Evolutionary conservation across 2,329 filamentous ascomycete genomes (phyloP), one percentile per base, ranked within the genome.

Genomic region (Penicillium sp.): DNA sequence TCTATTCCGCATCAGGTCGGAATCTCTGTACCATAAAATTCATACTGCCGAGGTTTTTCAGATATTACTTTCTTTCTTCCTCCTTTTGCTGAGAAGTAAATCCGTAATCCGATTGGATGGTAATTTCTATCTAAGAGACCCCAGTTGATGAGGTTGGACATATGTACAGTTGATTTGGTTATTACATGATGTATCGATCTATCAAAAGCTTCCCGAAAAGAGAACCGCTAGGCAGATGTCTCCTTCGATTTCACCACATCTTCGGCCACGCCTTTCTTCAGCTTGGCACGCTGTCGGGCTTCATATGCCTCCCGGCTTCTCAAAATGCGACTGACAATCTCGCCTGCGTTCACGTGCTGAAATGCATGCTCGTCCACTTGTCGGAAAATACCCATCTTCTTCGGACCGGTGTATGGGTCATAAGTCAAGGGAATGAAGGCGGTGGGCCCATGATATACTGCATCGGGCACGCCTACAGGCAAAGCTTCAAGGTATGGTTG

Each of bases 361-460:
- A 90, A 98, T 13, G 78, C 72, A 66, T 98, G 92, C 35, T 71
- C 65, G 8, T 77, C 76, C 28, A 95, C 81, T 60, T 94, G 79
- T 27, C 72, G 75, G 71, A 94, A 95, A 58, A 98, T 87, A 22
- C 83, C 82, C 72, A 95, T 79, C 32, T 74, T 71, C 65, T 89
- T 92, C 36, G 88, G 81, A 10, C 80, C 85, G 17, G 74, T 72
- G 67, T 96, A 95, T 1, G 85, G 84, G 56, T 89, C 84, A 59
- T 85, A 85, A 4, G 80, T 85, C 15, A 74, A 62, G 9, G 71
- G 84, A 71, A 94, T 92, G 62, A 95, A 95, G 9, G 84, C 77
- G 0, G 92, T 98, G 5, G 88, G 87, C n/a, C 92, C 92, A 67
- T 98, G 92, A 65, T 96, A 98, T 44, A 98, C 85, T 17, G 80